These are phyloP conservation scores for Viridothelium virens DNA, from an alignment of 495 filamentous ascomycete species.

Conservation along the genomic window DNA sequence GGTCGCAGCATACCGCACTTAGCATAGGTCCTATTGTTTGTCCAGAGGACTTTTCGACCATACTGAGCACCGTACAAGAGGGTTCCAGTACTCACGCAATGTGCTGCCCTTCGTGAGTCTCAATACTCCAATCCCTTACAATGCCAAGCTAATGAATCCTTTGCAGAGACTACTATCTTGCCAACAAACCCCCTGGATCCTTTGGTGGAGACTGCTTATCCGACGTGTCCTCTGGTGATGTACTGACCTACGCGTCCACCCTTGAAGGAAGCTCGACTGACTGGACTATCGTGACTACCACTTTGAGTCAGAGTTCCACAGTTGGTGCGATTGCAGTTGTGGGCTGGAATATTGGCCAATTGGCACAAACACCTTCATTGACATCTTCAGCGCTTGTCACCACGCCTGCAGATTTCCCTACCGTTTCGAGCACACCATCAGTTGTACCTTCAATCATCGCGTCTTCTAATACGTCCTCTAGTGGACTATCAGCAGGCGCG, in stretches of 20 bases:
- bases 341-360: neutral
- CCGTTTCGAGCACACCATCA: neutral
- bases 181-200: neutral
- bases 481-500: neutral
- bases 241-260: neutral
- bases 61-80: neutral
- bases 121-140: neutral
- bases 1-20: neutral
- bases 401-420: neutral
- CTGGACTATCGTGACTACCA: neutral
- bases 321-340: slow-evolving; percentile 2
- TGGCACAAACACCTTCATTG: neutral
- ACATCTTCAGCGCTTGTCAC: neutral
- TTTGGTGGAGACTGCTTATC: slow-evolving; percentile 1
- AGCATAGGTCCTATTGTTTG: neutral
- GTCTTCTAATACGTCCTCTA: neutral
- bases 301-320: neutral
- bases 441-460: neutral
- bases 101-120: slow-evolving; percentile 4
- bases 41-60: neutral
- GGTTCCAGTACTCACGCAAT: neutral
- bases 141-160: neutral
- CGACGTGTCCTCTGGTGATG: neutral
- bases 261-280: neutral
- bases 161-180: neutral